Evolutionary conservation across 495 filamentous ascomycete genomes (phyloP), one percentile per base, ranked within the genome.

Genomic region (Physcia stellaris): DNA sequence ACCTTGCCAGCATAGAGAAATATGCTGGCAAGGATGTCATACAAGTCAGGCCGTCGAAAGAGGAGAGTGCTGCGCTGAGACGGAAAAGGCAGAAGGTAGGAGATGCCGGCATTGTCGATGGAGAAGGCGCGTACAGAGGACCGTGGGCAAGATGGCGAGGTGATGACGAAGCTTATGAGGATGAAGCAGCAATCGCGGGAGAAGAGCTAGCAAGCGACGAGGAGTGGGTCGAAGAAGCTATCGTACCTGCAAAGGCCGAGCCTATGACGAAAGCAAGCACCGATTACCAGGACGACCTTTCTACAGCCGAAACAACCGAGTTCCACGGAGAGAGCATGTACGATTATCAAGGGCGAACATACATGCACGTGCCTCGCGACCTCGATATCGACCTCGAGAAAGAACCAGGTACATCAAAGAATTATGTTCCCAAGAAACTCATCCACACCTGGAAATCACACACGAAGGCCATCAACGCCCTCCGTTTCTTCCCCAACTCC

Each of bases 321-420:
- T 99, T 94, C 63, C 78, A 93, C 41, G 92, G 86, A 31, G 62
- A 65, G n/a, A 66, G 79, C 49, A 59, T 83, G 56, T 78, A 77
- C 65, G 92, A 96, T 57, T 96, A 96, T 59, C 75, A 84, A 50
- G 90, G 90, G 23, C 65, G 90, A 45, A 93, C 86, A 16, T 87
- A 86, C 53, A 86, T 90, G 82, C 92, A 96, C 60, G 73, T 96
- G 4, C 90, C 90, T n/a, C 85, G 86, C 56, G 90, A 95, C 60
- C 63, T 96, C 52, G 87, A 87, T 56, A 70, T 95, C 55, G 83
- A 93, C 52, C 64, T 98, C 46, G 67, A 64, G 42, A 92, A 90
- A 52, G 87, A 92, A 42, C 49, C 63, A 16, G 85, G 83, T 48
- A 80, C 70, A 41, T 50, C 71, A 53, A 87, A 84, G 52, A 95